Conservation (phyloP, 2,329 filamentous ascomycete genomes). For the Cladosporium sp. region DNA sequence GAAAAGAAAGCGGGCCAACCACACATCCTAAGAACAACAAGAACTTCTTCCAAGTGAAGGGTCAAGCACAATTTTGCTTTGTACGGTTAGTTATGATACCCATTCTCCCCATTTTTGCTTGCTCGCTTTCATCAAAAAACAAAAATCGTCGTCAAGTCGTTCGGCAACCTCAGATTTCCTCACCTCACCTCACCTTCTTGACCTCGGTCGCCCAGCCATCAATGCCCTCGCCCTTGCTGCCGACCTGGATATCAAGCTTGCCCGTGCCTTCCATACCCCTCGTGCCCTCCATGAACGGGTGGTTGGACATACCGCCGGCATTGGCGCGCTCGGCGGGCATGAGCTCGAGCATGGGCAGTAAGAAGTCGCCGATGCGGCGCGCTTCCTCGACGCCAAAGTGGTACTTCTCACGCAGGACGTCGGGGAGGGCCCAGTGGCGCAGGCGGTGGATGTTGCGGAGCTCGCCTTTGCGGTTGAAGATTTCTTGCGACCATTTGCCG, state of each 20-base stretch:
- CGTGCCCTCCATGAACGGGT: constrained; percentile 79
- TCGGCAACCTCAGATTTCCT: background rate
- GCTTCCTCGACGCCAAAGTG: constrained; percentile 85
- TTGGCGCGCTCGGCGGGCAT: constrained; percentile 87
- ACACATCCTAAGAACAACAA: background rate
- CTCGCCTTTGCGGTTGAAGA: constrained; percentile 97
- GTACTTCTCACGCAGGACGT: constrained; percentile 94
- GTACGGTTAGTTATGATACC: background rate
- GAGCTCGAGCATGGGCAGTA: constrained; percentile 88
- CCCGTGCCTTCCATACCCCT: constrained; percentile 78
- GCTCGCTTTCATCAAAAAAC: background rate
- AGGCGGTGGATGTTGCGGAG: constrained; percentile 95
- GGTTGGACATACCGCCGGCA: constrained; percentile 90
- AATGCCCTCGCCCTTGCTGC: constrained; percentile 85
- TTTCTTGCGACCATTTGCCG: constrained; percentile 97
- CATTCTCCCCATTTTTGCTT: background rate
- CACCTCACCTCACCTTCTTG: constrained; percentile 67
- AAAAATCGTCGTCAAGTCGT: constrained; percentile 6
- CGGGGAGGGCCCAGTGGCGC: constrained; percentile 90
- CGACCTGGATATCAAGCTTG: constrained; percentile 73
- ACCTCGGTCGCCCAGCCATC: constrained; percentile 91
- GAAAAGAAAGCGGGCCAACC: background rate
- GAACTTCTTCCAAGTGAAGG: background rate
- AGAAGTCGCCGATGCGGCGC: constrained; percentile 75
- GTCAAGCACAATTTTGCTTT: background rate